Base-by-base conservation (phyloP, 495 filamentous ascomycete genomes). In the Talaromyces stipitatus region DNA sequence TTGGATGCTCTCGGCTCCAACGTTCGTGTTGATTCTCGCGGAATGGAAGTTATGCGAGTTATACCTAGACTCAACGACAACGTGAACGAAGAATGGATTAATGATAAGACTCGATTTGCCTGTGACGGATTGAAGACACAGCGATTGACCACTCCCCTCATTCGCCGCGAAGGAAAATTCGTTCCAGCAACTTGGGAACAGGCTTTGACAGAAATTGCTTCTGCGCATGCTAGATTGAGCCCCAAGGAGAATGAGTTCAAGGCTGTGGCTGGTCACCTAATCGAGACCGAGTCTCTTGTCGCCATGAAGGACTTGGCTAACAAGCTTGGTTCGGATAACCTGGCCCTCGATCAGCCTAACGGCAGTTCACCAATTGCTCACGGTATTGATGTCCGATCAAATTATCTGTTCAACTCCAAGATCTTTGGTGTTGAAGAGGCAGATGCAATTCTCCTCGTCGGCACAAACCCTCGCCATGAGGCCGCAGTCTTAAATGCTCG, bases 71-170 rank as follows among this genome's bases (percentile, higher is more conserved):
- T 97, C 50, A 98, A 97, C 68, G 94, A 98, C 62, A 91, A 97
- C 67, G 82, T 98, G 59, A 98, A 98, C 70, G 94, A 98, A 73
- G 94, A 97, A 73, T 98, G 94, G 94, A 96, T 98, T 66, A 92
- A 97, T 66, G 94, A 98, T 77, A 98, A 98, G 78, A 87, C 90
- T 22, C 82, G 94, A 28, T 98, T 97, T 71, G 92, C 94, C 7
- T 96, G 91, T 70, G 94, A 98, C 73, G 94, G 92, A n/a, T 75
- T 98, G 59, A 92, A 87, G 80, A 96, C 91, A 29, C 94, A 98
- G 70, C 80, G 94, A 56, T 78, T 98, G 22, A 97, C 94, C 29
- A 94, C 90, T 43, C 94, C 94, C 4, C 74, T 98, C 38, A 88
- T 96, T 60, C 88, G 95, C 65, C 82, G 85, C 52, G 88, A 92